phyloP scores from a whole-genome alignment of 2,329 filamentous ascomycete genomes.

The Xylaria arbuscula region DNA sequence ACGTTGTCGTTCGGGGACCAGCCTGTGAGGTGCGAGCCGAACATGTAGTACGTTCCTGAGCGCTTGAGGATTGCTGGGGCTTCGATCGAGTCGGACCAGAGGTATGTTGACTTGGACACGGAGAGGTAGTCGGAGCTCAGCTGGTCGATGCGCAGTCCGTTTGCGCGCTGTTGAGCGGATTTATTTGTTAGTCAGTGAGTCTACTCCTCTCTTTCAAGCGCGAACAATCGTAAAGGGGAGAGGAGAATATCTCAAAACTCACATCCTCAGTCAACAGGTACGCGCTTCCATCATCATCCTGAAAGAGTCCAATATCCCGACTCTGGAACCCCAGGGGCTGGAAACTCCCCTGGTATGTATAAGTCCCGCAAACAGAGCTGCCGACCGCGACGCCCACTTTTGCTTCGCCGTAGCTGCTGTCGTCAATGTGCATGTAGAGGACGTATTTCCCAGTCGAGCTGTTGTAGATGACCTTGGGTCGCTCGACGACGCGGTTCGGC shows the following conservation, averaged over 20 bases:
- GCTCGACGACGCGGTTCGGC: constrained; percentile 70
- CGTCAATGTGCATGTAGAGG: constrained; percentile 75
- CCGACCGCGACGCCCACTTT: constrained; percentile 72
- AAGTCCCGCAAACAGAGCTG: constrained; percentile 69
- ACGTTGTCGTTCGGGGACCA: constrained; percentile 74
- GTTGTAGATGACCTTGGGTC: constrained; percentile 77
- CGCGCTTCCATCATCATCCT: constrained; percentile 44
- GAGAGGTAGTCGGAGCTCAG: constrained; percentile 68
- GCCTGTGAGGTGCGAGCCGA: constrained; percentile 67
- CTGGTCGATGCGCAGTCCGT: constrained; percentile 67
- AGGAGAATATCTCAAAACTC: constrained; percentile 18
- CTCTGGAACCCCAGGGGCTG: constrained; percentile 62
- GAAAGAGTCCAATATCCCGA: constrained; percentile 68
- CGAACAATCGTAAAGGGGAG: background rate
- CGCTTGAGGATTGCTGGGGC: constrained; percentile 72
- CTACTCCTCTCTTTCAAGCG: background rate
- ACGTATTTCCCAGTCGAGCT: constrained; percentile 70
- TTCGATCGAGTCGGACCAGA: constrained; percentile 67
- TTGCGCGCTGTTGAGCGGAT: constrained; percentile 57
- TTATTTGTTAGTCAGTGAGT: background rate
- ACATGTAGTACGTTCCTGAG: constrained; percentile 71
- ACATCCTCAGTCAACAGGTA: constrained; percentile 45
- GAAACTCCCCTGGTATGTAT: constrained; percentile 55
- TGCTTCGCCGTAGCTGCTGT: constrained; percentile 68
- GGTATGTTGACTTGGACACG: constrained; percentile 60